These are phyloP conservation scores for Leptodontidium sp. DNA, from an alignment of 2,329 filamentous ascomycete species.

Conservation along the genomic window DNA sequence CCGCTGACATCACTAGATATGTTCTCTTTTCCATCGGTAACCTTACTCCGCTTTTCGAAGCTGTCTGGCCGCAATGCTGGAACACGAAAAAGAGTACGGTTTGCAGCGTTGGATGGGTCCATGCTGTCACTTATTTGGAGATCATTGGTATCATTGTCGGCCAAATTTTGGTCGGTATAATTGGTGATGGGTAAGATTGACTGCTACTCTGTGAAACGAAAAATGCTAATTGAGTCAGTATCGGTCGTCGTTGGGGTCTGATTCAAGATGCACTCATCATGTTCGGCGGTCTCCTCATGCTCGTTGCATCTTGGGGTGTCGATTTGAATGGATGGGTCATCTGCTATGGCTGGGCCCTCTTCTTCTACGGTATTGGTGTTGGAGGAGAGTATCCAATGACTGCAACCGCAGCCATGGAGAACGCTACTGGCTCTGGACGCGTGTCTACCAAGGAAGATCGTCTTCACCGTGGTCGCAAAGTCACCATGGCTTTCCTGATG, in stretches of 20 bases:
- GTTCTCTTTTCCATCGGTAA: constrained; percentile 98
- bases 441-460: constrained; percentile 92
- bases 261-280: constrained; percentile 96
- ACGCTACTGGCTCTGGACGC: constrained; percentile 83
- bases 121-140: constrained; percentile 88
- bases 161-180: constrained; percentile 85
- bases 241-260: constrained; percentile 92
- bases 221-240: constrained; percentile 55
- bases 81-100: constrained; percentile 55
- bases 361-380: constrained; percentile 82
- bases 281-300: constrained; percentile 90
- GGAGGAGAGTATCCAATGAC: constrained; percentile 97
- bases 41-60: constrained; percentile 80
- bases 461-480: constrained; percentile 93
- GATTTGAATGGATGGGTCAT: constrained; percentile 94
- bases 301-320: constrained; percentile 89
- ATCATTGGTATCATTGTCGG: constrained; percentile 95
- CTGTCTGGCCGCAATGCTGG: constrained; percentile 85
- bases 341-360: constrained; percentile 93
- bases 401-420: constrained; percentile 93
- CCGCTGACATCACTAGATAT: constrained; percentile 63
- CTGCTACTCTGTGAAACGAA: no score
- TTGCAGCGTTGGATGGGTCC: constrained; percentile 83
- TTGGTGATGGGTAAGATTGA: constrained; percentile 68
- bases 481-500: constrained; percentile 96